Conservation (phyloP, 176 grass and related monocot species). For the Eleusine coracana region DNA sequence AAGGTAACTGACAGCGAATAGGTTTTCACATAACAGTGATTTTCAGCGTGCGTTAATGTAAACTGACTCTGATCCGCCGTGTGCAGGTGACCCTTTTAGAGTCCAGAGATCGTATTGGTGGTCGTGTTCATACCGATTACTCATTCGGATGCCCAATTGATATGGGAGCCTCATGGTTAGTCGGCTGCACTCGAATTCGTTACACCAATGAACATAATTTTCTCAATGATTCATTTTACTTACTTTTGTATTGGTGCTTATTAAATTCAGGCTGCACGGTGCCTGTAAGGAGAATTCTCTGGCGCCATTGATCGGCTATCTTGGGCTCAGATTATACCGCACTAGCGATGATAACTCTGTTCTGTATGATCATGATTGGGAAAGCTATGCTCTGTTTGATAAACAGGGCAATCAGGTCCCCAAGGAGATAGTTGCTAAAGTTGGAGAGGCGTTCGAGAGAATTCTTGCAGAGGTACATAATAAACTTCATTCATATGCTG, state of each 20-base stretch:
- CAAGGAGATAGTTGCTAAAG: conserved; percentile 67
- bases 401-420: conserved; percentile 74
- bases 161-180: conserved; percentile 97
- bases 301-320: conserved; percentile 75
- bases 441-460: conserved; percentile 76
- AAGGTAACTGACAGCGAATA: conserved; percentile 37
- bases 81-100: conserved; percentile 82
- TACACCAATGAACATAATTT: not conserved
- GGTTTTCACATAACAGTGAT: not conserved
- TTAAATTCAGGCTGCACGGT: conserved; percentile 73
- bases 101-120: conserved; percentile 81
- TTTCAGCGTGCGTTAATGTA: not conserved
- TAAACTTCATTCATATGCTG: not conserved
- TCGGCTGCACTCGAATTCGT: conserved; percentile 12
- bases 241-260: not conserved
- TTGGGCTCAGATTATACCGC: conserved; percentile 83
- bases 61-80: not conserved
- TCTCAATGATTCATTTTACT: not conserved
- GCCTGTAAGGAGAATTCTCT: conserved; percentile 90
- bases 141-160: conserved; percentile 94
- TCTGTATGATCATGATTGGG: conserved; percentile 91
- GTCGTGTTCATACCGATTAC: conserved; percentile 76
- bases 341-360: conserved; percentile 95
- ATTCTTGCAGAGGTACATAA: conserved; percentile 79
- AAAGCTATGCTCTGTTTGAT: conserved; percentile 91